These are phyloP conservation scores for Cavenderia fasciculata DNA, from an alignment of 78 protist species.

Conservation along the genomic window DNA sequence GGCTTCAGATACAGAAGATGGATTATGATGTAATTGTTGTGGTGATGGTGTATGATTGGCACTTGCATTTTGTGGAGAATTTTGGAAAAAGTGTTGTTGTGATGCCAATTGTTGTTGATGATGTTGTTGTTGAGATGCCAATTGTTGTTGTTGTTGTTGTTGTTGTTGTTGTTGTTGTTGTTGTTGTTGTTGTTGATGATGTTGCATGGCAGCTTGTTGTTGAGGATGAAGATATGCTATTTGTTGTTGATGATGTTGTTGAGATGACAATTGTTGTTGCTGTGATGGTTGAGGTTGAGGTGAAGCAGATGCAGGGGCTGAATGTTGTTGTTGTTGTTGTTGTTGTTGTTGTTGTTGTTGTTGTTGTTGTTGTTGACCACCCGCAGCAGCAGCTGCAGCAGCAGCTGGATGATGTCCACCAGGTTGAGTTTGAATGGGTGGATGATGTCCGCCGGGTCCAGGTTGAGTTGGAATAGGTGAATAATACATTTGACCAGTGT, in stretches of 20 bases:
- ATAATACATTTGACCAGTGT: too few species aligned
- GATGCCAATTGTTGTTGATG: constrained; percentile 1
- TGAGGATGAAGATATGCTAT: not conserved
- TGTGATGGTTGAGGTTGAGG: not conserved
- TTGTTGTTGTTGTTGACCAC: not conserved
- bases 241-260: constrained; percentile 1
- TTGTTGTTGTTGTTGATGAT: constrained; percentile 17
- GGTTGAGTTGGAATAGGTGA: not conserved
- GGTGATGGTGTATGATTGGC: not conserved
- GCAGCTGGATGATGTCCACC: not conserved
- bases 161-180: constrained; percentile 37
- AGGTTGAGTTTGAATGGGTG: constrained; percentile 7
- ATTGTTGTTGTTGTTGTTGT: constrained; percentile 8
- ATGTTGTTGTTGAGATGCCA: not conserved
- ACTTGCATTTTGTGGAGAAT: not conserved
- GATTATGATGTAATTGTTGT: not conserved
- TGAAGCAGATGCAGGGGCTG: not conserved
- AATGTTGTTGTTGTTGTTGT: not conserved
- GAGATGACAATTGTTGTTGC: not conserved
- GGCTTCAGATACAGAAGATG: constrained; percentile 12
- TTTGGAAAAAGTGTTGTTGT: not conserved
- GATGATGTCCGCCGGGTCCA: not conserved
- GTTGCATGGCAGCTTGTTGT: constrained; percentile 2
- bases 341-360: constrained; percentile 2
- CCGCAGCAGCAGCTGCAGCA: not conserved